Conservation (phyloP, 2,329 filamentous ascomycete species). For the Paraphoma chrysanthemicola region DNA sequence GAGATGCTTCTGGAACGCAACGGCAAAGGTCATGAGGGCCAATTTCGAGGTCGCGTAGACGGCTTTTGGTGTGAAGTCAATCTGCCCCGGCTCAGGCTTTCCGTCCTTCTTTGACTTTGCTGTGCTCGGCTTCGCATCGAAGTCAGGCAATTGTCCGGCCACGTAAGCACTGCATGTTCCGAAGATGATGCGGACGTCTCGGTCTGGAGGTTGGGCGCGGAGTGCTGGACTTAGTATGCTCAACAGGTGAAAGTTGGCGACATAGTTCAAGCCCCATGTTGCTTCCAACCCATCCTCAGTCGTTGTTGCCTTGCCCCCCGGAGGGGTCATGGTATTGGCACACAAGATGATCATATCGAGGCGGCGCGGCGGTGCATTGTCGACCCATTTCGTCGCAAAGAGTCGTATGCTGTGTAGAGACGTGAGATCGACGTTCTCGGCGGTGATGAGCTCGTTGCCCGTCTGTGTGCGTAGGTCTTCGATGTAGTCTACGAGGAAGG, state of each 20-base stretch:
- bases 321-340: constrained; percentile 77
- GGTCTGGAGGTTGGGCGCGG: constrained; percentile 87
- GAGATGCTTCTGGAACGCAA: constrained; percentile 91
- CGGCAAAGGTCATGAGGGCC: constrained; percentile 86
- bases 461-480: constrained; percentile 81
- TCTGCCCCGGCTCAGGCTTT: constrained; percentile 27
- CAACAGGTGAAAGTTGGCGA: constrained; percentile 94
- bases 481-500: constrained; percentile 91
- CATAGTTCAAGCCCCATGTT: constrained; percentile 93
- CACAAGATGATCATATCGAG: constrained; percentile 92
- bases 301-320: constrained; percentile 63
- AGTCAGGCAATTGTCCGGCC: constrained; percentile 70
- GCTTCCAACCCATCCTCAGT: constrained; percentile 84
- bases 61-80: constrained; percentile 52
- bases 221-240: constrained; percentile 90
- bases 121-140: constrained; percentile 52
- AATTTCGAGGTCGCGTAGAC: constrained; percentile 64
- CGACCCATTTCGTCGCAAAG: constrained; percentile 98
- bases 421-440: constrained; percentile 89
- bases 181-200: constrained; percentile 88
- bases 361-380: constrained; percentile 87
- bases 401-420: constrained; percentile 88
- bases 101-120: constrained; percentile 64
- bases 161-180: constrained; percentile 90
- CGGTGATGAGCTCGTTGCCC: constrained; percentile 87